Conservation (phyloP, 2,329 filamentous ascomycete genomes). For the Fusarium sp. region DNA sequence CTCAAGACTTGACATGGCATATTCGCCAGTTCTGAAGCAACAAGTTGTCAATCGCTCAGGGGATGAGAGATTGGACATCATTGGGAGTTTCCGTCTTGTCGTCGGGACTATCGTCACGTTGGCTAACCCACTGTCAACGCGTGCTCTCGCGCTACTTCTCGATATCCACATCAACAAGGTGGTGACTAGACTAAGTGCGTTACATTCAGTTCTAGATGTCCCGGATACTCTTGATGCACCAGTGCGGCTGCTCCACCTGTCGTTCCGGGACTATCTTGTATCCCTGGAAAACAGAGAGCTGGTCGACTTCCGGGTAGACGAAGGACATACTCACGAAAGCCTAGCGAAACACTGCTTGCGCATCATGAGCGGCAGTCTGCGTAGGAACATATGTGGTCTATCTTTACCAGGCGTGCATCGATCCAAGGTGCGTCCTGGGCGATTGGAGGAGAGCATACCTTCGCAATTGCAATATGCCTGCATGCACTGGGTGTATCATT, state of each 20-base stretch:
- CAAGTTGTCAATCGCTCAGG: not conserved
- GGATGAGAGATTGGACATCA: not conserved
- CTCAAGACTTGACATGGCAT: too few relatives aligned
- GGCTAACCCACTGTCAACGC: conserved; percentile 25
- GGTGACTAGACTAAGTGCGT: not conserved
- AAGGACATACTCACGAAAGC: conserved; percentile 49
- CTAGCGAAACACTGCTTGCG: conserved; percentile 48
- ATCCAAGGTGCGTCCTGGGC: rapidly evolving
- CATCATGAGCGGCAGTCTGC: conserved; percentile 48
- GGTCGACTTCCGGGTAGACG: conserved; percentile 51
- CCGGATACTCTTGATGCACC: not conserved
- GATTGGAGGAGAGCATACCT: not conserved
- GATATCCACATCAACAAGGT: not conserved
- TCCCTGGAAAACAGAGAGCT: conserved; percentile 10
- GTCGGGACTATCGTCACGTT: conserved; percentile 43
- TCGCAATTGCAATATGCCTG: not conserved
- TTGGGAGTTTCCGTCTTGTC: conserved; percentile 37
- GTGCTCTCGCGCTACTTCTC: conserved; percentile 34
- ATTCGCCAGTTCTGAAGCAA: conserved; percentile 16
- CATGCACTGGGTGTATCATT: not conserved
- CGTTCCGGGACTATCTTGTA: conserved; percentile 52
- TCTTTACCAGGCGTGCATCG: not conserved
- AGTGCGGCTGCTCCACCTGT: conserved; percentile 22
- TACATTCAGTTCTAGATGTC: conserved; percentile 5
- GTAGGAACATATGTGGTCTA: conserved; percentile 52